A percentile compares a stretch with the other conserved stretches of the same genome.
Evolutionary conservation across 2,329 filamentous ascomycete genomes (phyloP).

Genomic region (Ophiostoma sp.): DNA sequence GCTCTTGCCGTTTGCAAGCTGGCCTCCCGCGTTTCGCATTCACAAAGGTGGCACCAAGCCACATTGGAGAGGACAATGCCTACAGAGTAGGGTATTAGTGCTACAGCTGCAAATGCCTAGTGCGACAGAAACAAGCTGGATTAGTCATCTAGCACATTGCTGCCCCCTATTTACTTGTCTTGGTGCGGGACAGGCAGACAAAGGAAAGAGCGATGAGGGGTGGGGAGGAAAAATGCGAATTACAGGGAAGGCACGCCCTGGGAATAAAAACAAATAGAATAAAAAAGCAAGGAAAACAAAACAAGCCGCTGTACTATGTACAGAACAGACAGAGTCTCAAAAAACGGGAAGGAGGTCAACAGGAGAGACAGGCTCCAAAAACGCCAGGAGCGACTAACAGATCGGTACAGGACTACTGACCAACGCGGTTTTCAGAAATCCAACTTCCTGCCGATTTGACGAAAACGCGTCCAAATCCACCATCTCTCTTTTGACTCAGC

Average conservation of each 20-base stretch:
- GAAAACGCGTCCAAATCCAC: background rate
- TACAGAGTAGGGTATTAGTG: background rate
- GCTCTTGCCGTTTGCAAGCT: slow-evolving; percentile 11
- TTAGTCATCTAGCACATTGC: background rate
- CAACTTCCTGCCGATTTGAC: background rate
- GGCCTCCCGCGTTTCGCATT: slow-evolving; percentile 12
- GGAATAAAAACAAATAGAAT: background rate
- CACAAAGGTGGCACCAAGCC: background rate
- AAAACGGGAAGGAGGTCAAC: background rate
- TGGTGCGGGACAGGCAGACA: background rate
- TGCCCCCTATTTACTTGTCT: background rate
- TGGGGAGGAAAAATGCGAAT: background rate
- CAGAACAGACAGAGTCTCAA: background rate
- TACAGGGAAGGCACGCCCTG: slow-evolving; percentile 8
- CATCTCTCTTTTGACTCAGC: background rate
- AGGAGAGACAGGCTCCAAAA: background rate
- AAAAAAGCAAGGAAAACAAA: background rate
- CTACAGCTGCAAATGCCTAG: background rate
- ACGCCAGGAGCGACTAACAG: slow-evolving; percentile 8
- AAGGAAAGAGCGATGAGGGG: slow-evolving; percentile 4
- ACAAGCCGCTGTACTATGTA: background rate
- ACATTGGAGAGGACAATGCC: slow-evolving; percentile 5
- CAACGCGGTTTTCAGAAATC: background rate
- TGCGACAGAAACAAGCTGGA: background rate
- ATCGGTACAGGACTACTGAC: background rate